Evolutionary conservation across 1,284 basidiomycete genomes (phyloP).

Genomic region (Mrakiaceae sp.): DNA sequence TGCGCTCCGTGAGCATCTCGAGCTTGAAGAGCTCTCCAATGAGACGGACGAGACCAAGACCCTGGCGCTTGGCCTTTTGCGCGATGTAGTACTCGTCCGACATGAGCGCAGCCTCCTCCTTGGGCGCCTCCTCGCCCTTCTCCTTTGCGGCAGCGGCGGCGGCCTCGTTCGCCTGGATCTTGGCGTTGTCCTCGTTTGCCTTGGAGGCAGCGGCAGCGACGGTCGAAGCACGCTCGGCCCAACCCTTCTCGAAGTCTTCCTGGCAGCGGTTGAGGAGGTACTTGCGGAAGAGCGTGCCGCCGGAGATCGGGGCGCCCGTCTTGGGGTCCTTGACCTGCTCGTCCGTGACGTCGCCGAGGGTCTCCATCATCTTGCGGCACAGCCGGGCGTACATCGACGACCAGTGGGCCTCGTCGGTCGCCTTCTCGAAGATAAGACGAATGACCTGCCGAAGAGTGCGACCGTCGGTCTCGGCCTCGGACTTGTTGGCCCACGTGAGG

Average conservation of each 20-base stretch:
- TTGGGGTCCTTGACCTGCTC: slow-evolving; percentile 64
- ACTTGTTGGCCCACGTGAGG: slow-evolving; percentile 88
- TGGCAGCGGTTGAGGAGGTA: slow-evolving; percentile 88
- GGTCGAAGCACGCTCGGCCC: slow-evolving; percentile 45
- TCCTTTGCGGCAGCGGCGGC: slow-evolving; percentile 31
- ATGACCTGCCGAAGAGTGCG: slow-evolving; percentile 91
- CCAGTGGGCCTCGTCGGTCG: slow-evolving; percentile 88
- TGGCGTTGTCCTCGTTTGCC: slow-evolving; percentile 44
- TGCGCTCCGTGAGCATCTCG: slow-evolving; percentile 83
- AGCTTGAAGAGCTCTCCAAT: slow-evolving; percentile 97
- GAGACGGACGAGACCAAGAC: slow-evolving; percentile 92
- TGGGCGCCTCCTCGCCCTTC: slow-evolving; percentile 34
- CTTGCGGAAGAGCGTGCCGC: slow-evolving; percentile 77
- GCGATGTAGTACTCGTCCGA: slow-evolving; percentile 96
- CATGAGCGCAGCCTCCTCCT: slow-evolving; percentile 55
- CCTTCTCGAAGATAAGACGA: slow-evolving; percentile 91
- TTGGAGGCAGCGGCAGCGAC: slow-evolving; percentile 43
- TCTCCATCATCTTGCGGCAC: slow-evolving; percentile 87
- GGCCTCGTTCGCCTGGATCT: slow-evolving; percentile 32
- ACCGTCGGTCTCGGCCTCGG: slow-evolving; percentile 82
- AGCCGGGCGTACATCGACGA: slow-evolving; percentile 94
- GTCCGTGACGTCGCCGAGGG: slow-evolving; percentile 76
- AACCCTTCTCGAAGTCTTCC: slow-evolving; percentile 84
- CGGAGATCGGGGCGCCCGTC: slow-evolving; percentile 62
- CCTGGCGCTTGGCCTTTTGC: slow-evolving; percentile 92